Base-by-base conservation (phyloP, 1,284 basidiomycete species). In the Afroboletus lepidellus region DNA sequence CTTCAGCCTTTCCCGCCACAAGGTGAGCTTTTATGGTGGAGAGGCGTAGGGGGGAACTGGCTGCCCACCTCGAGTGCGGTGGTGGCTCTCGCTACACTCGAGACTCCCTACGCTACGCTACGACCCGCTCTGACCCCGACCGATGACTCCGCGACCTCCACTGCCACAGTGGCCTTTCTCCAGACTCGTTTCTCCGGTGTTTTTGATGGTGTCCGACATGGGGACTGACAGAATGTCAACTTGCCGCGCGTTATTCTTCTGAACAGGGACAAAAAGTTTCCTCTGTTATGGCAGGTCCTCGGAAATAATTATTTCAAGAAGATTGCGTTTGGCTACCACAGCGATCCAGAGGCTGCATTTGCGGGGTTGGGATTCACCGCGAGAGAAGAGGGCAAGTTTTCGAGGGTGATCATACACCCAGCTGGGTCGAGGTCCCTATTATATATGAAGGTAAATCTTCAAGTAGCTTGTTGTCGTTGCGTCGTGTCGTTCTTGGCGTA, bases 211-310 rank as follows among this genome's bases (percentile, higher is more conserved):
- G n/a, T n/a, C n/a, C n/a, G n/a, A n/a, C n/a, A n/a, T n/a, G n/a
- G n/a, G n/a, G n/a, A n/a, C n/a, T n/a, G 20, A 39, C 57, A 87
- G 83, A 77, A 81, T 58, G 58, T 67, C 25, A 72, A 77, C 34
- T 71, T 81, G 55, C 80, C 83, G 12, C 88, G 89, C 37, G 83
- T 84, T 0, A 72, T 96, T 15, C 81, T 96, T 15, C 74, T 85
- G 63, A 92, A 83, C 62, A 87, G 80, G 72, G 85, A 79, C 57
- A 88, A 85, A 57, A 87, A 86, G 43, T 82, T 92, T 5, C 92
- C 92, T 1, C 74, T 94, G 27, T 73, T 94, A 46, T 95, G 92
- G 92, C 85, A 90, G 64, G 85, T 90, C 5, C 79, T 95, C 33
- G 85, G 80, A 12, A 90, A 91, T 65, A 87, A 86, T 57, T 88